Conservation (phyloP, 2,329 filamentous ascomycete species). For the Coccinonectria pachysandricola region DNA sequence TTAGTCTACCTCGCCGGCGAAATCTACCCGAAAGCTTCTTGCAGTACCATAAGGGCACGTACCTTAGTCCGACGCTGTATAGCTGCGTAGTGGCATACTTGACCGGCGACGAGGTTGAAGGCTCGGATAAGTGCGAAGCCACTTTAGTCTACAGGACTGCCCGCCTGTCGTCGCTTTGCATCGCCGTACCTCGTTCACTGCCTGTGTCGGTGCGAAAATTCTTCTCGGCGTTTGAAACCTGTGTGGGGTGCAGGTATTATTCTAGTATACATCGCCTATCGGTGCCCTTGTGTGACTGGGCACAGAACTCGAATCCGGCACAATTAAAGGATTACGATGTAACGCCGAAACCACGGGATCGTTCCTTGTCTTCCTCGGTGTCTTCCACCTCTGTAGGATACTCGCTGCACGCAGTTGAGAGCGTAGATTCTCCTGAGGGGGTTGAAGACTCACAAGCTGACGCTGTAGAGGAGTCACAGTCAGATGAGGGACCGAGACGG, state of each 20-base stretch:
- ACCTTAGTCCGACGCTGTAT: constrained; percentile 15
- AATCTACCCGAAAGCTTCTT: constrained; percentile 19
- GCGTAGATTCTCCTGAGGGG: too few species aligned
- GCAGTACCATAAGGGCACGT: constrained; percentile 8
- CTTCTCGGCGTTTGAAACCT: constrained; percentile 14
- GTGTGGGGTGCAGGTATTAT: constrained; percentile 24
- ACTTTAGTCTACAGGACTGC: constrained; percentile 4
- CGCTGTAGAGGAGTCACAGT: too few species aligned
- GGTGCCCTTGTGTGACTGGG: constrained; percentile 21
- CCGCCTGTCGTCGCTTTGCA: constrained; percentile 18
- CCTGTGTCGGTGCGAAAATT: constrained; percentile 7
- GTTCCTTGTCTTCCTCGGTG: too few species aligned
- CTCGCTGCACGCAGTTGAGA: too few species aligned
- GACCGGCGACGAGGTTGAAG: constrained; percentile 17
- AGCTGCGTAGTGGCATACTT: constrained; percentile 23
- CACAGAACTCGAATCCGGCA: neutral
- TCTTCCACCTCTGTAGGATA: too few species aligned
- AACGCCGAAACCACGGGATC: too few species aligned
- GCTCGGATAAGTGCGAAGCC: constrained; percentile 8
- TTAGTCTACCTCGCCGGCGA: constrained; percentile 13
- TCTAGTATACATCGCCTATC: constrained; percentile 12
- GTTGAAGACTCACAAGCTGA: too few species aligned
- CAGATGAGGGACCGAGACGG: too few species aligned
- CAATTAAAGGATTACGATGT: too few species aligned
- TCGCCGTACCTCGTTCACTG: constrained; percentile 16